phyloP scores from a whole-genome alignment of 2,329 filamentous ascomycete species.

The Fusarium lyarnte region DNA sequence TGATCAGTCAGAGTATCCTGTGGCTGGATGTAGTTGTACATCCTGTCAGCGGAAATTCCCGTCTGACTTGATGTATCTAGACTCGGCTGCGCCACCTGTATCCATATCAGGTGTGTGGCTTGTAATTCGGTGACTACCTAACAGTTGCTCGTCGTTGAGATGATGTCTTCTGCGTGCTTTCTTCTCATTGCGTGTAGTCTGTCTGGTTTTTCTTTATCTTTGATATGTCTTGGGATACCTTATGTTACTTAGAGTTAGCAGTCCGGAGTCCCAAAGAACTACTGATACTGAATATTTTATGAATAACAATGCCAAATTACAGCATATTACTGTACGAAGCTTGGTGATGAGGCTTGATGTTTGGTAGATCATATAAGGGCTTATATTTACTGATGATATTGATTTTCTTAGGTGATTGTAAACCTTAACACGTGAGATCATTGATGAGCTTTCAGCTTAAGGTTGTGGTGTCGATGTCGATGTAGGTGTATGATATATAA shows the following conservation, averaged over 20 bases:
- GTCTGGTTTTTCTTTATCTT: background rate
- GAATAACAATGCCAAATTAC: background rate
- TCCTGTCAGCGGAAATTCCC: accelerated
- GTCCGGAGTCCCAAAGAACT: background rate
- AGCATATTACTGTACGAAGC: background rate
- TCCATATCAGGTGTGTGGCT: conserved; percentile 10
- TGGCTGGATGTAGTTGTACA: conserved; percentile 7
- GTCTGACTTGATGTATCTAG: background rate
- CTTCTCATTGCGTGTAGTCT: too few species aligned
- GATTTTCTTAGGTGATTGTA: background rate
- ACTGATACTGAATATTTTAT: background rate
- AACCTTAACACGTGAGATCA: too few species aligned
- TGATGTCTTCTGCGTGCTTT: background rate
- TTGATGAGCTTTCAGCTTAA: background rate
- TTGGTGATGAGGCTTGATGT: background rate
- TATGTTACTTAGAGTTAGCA: background rate
- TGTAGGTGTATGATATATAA: background rate
- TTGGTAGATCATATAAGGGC: too few species aligned
- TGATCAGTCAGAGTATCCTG: conserved; percentile 19
- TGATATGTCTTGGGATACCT: background rate
- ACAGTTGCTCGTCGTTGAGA: background rate
- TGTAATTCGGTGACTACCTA: background rate
- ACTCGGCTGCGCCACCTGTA: conserved; percentile 10
- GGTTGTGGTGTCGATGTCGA: background rate
- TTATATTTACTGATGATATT: background rate